These are phyloP conservation scores for Magnolia officinalis DNA, from an alignment of 164 flowering plant genomes.

Conservation along the genomic window DNA sequence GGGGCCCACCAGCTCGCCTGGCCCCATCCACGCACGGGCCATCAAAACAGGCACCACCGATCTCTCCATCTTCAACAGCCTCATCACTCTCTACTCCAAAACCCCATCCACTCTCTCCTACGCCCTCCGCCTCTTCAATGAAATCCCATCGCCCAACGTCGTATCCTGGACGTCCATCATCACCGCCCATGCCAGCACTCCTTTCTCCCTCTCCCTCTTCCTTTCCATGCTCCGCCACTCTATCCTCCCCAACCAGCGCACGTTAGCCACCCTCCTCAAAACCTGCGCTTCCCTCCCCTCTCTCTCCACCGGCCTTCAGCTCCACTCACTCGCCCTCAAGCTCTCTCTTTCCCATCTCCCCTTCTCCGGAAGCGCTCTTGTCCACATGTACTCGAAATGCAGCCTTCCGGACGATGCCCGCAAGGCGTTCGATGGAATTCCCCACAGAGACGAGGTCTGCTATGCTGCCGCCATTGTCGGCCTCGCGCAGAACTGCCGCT, in stretches of 20 bases:
- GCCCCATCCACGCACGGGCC: constrained; percentile 32
- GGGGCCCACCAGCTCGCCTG: background rate
- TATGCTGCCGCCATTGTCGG: constrained; percentile 52
- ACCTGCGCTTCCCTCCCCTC: constrained; percentile 50
- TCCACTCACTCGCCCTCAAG: constrained; percentile 52
- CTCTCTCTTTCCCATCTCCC: constrained; percentile 36
- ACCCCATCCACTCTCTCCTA: constrained; percentile 24
- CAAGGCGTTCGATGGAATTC: constrained; percentile 62
- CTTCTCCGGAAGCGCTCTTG: constrained; percentile 44
- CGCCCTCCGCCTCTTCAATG: constrained; percentile 37
- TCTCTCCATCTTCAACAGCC: constrained; percentile 28
- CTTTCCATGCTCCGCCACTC: constrained; percentile 72
- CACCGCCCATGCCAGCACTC: constrained; percentile 41
- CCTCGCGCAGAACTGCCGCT: constrained; percentile 43
- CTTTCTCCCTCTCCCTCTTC: constrained; percentile 43
- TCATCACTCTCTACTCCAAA: constrained; percentile 54
- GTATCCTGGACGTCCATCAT: constrained; percentile 78
- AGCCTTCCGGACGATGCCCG: constrained; percentile 25
- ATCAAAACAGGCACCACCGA: constrained; percentile 20
- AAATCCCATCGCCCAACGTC: constrained; percentile 51
- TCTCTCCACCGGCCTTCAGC: constrained; percentile 39
- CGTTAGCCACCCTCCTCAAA: constrained; percentile 54
- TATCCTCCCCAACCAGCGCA: constrained; percentile 56
- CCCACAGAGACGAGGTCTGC: constrained; percentile 50
- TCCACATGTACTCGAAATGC: constrained; percentile 43